phyloP scores from a whole-genome alignment of 257 asterid species.

The Gynochthodes officinalis region DNA sequence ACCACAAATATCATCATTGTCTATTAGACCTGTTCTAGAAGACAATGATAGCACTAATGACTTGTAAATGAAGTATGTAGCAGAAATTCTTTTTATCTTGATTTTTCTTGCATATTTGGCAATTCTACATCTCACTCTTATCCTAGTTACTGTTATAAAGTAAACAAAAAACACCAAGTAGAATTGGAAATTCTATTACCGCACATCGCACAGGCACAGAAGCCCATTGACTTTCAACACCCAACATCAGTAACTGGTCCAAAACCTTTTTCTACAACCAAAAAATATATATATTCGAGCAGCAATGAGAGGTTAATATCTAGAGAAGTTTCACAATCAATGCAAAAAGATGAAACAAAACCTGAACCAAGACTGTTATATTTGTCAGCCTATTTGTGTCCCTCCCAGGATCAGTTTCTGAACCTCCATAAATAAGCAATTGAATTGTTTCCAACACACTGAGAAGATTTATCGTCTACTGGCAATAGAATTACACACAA shows the following conservation, averaged over 20 bases:
- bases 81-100: neutral
- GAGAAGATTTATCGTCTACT: slow-evolving; percentile 91
- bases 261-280: slow-evolving; percentile 70
- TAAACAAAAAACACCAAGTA: neutral
- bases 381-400: slow-evolving; percentile 59
- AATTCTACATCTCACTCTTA: neutral
- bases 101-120: neutral
- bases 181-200: slow-evolving; percentile 43
- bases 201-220: slow-evolving; percentile 85
- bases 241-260: slow-evolving; percentile 85
- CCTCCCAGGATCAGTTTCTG: slow-evolving; percentile 65
- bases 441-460: slow-evolving; percentile 80
- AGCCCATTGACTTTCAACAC: slow-evolving; percentile 99
- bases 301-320: slow-evolving; percentile 2
- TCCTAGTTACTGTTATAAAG: neutral
- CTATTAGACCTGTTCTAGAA: neutral
- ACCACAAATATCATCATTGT: neutral
- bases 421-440: slow-evolving; percentile 68
- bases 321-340: slow-evolving; percentile 10
- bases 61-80: neutral
- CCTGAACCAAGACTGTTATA: slow-evolving; percentile 91
- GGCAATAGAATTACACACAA: slow-evolving; percentile 43
- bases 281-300: slow-evolving; percentile 19
- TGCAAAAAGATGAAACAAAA: slow-evolving; percentile 29
- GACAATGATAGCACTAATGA: neutral